These are phyloP conservation scores for Phytophthora colocasiae DNA, from an alignment of 352 stramenopile genomes.

Conservation along the genomic window DNA sequence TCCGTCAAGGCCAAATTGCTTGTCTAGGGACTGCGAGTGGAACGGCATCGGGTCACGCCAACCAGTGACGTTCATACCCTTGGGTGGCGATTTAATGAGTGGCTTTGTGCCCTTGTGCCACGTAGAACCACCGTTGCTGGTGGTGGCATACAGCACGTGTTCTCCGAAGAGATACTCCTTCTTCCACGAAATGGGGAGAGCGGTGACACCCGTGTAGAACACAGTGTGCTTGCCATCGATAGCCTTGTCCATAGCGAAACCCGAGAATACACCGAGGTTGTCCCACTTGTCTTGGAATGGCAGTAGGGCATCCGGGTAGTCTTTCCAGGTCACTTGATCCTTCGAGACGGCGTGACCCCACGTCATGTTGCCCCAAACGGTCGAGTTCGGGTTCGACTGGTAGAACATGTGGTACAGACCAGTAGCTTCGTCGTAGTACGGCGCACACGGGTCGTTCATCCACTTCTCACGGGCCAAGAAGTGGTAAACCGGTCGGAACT, in stretches of 20 bases:
- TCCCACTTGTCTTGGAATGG: conserved; percentile 72
- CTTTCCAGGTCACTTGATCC: conserved; percentile 76
- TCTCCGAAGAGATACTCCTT: conserved; percentile 68
- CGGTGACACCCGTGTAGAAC: conserved; percentile 70
- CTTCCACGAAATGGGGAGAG: conserved; percentile 58
- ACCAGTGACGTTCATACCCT: conserved; percentile 64
- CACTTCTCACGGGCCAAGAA: conserved; percentile 72
- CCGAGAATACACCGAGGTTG: conserved; percentile 77
- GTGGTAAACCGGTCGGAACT: conserved; percentile 72
- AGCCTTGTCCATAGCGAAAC: conserved; percentile 65
- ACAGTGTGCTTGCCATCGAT: conserved; percentile 72
- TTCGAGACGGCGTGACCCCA: conserved; percentile 80
- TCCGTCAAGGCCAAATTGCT: conserved; percentile 39
- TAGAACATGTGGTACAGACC: conserved; percentile 85
- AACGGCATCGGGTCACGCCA: conserved; percentile 74
- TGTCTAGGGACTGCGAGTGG: conserved; percentile 63
- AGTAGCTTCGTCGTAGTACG: conserved; percentile 70
- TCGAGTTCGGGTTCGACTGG: conserved; percentile 71
- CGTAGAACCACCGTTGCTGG: conserved; percentile 57
- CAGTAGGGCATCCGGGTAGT: conserved; percentile 70
- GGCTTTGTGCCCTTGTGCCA: conserved; percentile 68
- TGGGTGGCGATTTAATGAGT: conserved; percentile 52
- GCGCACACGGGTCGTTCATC: conserved; percentile 87
- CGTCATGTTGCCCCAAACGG: conserved; percentile 75
- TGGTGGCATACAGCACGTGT: conserved; percentile 74